Conservation (phyloP, 2,329 filamentous ascomycete genomes). For the Sporothrix variecibatus region DNA sequence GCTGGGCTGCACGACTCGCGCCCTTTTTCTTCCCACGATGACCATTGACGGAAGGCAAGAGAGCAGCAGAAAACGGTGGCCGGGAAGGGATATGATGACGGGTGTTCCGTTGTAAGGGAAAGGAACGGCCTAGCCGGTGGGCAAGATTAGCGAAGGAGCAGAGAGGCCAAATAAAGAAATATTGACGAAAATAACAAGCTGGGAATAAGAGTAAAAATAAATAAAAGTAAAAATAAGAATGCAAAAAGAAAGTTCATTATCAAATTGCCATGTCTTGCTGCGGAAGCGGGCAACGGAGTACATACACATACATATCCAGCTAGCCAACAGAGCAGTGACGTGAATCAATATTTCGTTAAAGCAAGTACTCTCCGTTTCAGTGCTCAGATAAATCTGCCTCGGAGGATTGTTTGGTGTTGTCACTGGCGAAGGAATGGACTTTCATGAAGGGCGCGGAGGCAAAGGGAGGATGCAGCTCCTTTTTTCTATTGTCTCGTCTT, state of each 20-base stretch:
- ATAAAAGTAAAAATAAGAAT: neutral
- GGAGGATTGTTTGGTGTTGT: neutral
- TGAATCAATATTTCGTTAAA: neutral
- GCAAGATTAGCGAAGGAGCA: neutral
- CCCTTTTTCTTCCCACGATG: neutral
- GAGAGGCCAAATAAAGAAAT: neutral
- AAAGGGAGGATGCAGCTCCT: conserved; percentile 4
- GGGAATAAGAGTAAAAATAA: neutral
- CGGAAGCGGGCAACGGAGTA: neutral
- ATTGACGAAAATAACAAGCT: neutral
- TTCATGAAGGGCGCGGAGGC: neutral
- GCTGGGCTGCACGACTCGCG: conserved; percentile 7
- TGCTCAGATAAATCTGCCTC: neutral
- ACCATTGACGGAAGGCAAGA: neutral
- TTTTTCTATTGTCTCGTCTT: neutral
- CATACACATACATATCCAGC: neutral
- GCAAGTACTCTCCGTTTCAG: neutral
- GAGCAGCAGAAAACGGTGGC: neutral
- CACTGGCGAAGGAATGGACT: neutral
- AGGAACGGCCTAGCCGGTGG: neutral
- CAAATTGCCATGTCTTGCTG: conserved; percentile 11
- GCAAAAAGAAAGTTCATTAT: neutral
- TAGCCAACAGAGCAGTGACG: neutral
- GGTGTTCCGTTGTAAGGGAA: neutral
- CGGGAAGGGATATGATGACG: neutral